Evolutionary conservation across 768 basidiomycete genomes (phyloP), one percentile per base, ranked within the genome.

Genomic region (Leccinum boreale): DNA sequence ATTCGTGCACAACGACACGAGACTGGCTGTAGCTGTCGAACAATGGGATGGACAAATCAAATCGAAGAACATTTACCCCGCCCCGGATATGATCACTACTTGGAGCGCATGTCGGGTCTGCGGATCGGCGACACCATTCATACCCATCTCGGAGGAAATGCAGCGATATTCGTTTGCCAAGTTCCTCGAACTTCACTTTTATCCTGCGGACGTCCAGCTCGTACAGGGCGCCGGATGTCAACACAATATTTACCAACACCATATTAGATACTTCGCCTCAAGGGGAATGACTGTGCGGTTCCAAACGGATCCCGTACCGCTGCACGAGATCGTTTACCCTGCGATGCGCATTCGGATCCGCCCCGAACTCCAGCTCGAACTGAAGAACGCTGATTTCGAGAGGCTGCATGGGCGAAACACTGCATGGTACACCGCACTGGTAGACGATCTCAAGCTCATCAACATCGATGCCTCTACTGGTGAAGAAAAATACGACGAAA

Each of bases 131-230:
- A 94, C 92, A 3, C 91, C 92, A 3, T 91, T 94, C 73, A 90
- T 94, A 62, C 88, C 87, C 5, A 85, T 93, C 39, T 92, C 92
- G 2, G 88, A 92, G 64, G 94, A 96, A 70, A 94, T 95, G 81
- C 90, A 92, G 66, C 79, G 88, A 56, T 94, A 96, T 69, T 98
- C 95, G 5, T 96, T 98, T 70, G 92, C 90, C 35, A 95, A 97
- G 65, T 98, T 96, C 71, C 81, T 99, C 28, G 96, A 99, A 69
- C 84, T 96, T 26, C 90, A 94, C 68, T 98, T 98, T 73, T 97
- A 98, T 73, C 94, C 94, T 29, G 85, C 92, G 33, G 85, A 92
- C 61, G 86, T 94, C 66, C 81, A 85, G 65, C 78, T 92, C 50
- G 85, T 92, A n/a, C 88, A 86, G 65, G 92, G 90, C 9, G 92